Base-by-base conservation (phyloP, 2,329 filamentous ascomycete species). In the Epichloe sylvatica region DNA sequence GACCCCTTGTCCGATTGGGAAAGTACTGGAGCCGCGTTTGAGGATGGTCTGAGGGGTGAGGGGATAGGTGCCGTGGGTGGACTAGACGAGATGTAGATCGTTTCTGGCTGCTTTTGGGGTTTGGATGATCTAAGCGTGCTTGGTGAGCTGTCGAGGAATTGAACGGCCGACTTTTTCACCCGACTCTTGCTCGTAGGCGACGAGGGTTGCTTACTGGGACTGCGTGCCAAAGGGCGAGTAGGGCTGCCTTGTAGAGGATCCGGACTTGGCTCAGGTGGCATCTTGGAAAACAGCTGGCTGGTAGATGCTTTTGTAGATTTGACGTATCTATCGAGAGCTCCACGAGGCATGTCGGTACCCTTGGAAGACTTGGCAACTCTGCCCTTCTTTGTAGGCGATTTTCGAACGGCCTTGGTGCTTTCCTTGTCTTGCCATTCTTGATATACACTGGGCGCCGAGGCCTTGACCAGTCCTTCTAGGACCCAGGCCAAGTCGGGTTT, bases 401-500 rank as follows among this genome's bases (percentile, higher is more conserved):
- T 60, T 19, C 54, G 52, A n/a, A 54, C 50, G 3, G 52, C 42
- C 53, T 60, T 60, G 33, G 47, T 49, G 9, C 48, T 36, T 37
- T 60, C 51, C 8, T 52, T 52, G 30, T 55, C 53, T 47, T 67
- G 59, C 55, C 64, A 65, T 5, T 57, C 54, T 3, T 55, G 48
- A 8, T 67, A 50, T 5, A 54, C 51, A 17, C 51, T 50, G 3
- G 66, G 59, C 3, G 59, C 52, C 5, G 55, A 57, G 5, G 52
- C 55, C 40, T 52, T 61, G 15, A 59, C 60, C n/a, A 68, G 54
- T 4, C 54, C 55, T 46, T 71, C 68, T 17, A 70, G 54, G 5
- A 68, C 58, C 69, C 69, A 71, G 17, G 58, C 55, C n/a, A 62
- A 53, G 39, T 86, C 78, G 1, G 79, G 69, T 30, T 79, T 73